Percentiles rank a stretch among this genome's conserved stretches.
These are phyloP conservation scores for Fragosphaeria purpurea DNA, from an alignment of 2,329 filamentous ascomycete species.

Conservation along the genomic window DNA sequence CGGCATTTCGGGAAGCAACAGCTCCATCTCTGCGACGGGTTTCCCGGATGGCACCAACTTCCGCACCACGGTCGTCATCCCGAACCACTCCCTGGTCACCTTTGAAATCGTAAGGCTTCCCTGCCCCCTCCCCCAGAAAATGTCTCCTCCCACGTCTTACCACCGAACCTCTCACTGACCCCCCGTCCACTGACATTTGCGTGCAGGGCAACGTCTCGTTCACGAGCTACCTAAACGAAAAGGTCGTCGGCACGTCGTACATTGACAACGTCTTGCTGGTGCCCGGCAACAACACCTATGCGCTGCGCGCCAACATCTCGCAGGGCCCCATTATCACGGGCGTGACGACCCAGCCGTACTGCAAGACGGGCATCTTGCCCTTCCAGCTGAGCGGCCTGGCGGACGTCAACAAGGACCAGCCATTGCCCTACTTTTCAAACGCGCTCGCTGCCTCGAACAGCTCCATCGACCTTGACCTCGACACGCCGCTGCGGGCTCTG, in stretches of 20 bases:
- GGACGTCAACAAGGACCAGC: constrained; percentile 40
- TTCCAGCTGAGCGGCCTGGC: constrained; percentile 43
- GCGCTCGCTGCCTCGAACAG: constrained; percentile 43
- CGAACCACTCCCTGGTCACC: constrained; percentile 54
- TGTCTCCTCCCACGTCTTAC: not conserved
- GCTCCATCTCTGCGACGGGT: constrained; percentile 32
- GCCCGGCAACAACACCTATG: constrained; percentile 48
- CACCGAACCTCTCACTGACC: too few relatives aligned
- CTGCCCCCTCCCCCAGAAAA: not conserved
- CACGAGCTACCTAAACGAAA: constrained; percentile 42
- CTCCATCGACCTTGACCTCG: constrained; percentile 42
- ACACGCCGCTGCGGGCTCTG: constrained; percentile 29
- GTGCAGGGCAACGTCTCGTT: constrained; percentile 52
- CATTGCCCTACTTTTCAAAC: constrained; percentile 45
- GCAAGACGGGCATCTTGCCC: constrained; percentile 43
- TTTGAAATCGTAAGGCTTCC: constrained; percentile 44
- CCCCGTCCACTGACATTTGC: not conserved
- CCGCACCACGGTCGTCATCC: constrained; percentile 47
- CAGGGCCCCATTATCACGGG: constrained; percentile 38
- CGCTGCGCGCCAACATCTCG: constrained; percentile 44
- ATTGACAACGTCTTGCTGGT: constrained; percentile 48
- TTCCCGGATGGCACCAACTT: constrained; percentile 47
- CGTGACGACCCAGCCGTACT: constrained; percentile 34
- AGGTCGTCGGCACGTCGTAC: constrained; percentile 43
- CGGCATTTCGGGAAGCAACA: constrained; percentile 42